Conservation (phyloP, 441 rosid species). For the Arabidopsis hybrid region DNA sequence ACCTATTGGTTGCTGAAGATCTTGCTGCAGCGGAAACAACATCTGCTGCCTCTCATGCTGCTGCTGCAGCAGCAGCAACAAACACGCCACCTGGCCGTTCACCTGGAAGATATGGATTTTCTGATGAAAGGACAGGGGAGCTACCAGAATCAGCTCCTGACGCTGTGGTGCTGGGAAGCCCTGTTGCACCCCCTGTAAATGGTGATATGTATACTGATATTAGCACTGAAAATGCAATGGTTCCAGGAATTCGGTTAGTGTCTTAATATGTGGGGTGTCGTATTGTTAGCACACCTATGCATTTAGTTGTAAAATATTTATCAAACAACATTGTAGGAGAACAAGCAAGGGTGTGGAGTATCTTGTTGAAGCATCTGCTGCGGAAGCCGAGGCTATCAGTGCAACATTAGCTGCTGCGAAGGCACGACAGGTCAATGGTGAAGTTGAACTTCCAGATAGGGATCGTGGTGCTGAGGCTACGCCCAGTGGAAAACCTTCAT, state of each 20-base stretch:
- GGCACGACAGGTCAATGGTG: conserved; percentile 94
- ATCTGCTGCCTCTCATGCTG: conserved; percentile 89
- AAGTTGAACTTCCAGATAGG: conserved; percentile 87
- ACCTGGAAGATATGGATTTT: conserved; percentile 76
- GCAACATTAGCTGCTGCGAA: conserved; percentile 98
- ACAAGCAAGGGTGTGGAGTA: conserved; percentile 90
- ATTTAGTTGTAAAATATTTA: conserved; percentile 19
- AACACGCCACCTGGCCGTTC: conserved; percentile 65
- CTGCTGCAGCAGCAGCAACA: conserved; percentile 83
- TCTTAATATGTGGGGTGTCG: conserved; percentile 15
- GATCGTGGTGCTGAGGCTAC: conserved; percentile 96
- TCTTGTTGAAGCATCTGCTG: conserved; percentile 98
- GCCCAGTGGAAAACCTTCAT: conserved; percentile 85
- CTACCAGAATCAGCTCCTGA: conserved; percentile 69
- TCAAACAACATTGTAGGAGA: conserved; percentile 63
- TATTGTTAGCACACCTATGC: conserved; percentile 2
- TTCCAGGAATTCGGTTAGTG: conserved; percentile 75
- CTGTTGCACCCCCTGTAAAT: conserved; percentile 93
- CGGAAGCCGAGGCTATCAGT: conserved; percentile 98
- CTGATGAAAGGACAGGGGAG: conserved; percentile 83
- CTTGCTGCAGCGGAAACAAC: conserved; percentile 94
- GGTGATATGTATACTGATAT: conserved; percentile 95
- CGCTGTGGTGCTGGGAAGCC: conserved; percentile 86
- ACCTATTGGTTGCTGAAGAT: conserved; percentile 94
- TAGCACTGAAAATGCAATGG: conserved; percentile 92